Evolutionary conservation across 2,329 filamentous ascomycete genomes (phyloP), one percentile per base, ranked within the genome.

Genomic region (Xylaria hypoxylon): DNA sequence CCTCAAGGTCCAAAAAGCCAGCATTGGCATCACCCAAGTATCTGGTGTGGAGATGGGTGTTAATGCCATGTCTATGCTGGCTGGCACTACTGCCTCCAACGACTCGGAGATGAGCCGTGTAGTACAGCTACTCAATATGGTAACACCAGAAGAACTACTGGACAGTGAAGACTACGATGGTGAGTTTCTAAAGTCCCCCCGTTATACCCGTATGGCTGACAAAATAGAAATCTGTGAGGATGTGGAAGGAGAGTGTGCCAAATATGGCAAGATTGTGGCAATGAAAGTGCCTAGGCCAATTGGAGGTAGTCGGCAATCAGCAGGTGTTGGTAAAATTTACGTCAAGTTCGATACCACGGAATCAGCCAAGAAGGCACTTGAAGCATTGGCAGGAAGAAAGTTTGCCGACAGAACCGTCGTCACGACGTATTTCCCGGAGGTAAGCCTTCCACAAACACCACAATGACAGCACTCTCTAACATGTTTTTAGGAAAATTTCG

Each of bases 341-440:
- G 90, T 99, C 83, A 98, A 97, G 79, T 99, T 93, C 76, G 92
- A 96, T 70, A 87, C 85, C 2, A 82, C 87, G 2, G 93, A 94
- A 57, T 89, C 90, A 8, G 92, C 95, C 22, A 90, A 92, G 69
- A 94, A 92, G 75, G 96, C 96, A 7, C 84, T 99, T 63, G 90
- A 91, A 74, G 90, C 93, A n/a, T 84, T 99, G 73, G 96, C 96
- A 33, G 96, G 96, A 52, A 88, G 96, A 71, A 97, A 98, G 79
- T 99, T 99, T 78, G 92, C 94, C 0, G 93, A 98, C 81, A 89
- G 96, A 73, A 99, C 96, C 3, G 96, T 99, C 31, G 94, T 99
- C 13, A 94, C 93, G 2, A 98, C 96, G 3, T 97, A 96, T 81
- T 99, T 97, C 79, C 92, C 94, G 24, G 96, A 98, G 87, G 92